Percentiles rank a stretch among this genome's conserved stretches.
Evolutionary conservation across 257 asterid genomes (phyloP).

Genomic region (Solanum chiquidenum): DNA sequence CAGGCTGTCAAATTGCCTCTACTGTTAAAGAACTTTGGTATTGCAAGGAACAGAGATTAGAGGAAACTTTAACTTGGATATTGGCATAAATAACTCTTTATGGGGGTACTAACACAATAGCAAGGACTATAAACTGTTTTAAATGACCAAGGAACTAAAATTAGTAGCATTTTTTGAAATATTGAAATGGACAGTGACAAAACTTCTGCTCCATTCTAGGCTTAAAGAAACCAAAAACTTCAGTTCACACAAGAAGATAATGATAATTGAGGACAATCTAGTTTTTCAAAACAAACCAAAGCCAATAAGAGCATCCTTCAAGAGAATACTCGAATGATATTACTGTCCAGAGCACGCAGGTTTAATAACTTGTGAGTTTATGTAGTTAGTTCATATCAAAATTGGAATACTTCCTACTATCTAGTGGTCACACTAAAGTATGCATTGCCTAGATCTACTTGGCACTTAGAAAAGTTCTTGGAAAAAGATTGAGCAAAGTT

Average conservation of each 20-base stretch:
- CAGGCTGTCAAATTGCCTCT: neutral
- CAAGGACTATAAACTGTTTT: neutral
- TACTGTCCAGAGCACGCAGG: neutral
- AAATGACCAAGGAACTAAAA: neutral
- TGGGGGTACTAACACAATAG: neutral
- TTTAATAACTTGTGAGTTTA: neutral
- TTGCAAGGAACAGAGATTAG: neutral
- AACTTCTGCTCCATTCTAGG: neutral
- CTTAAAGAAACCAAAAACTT: neutral
- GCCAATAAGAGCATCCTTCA: neutral
- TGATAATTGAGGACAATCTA: neutral
- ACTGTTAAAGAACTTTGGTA: neutral
- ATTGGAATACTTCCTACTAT: neutral
- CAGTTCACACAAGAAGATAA: neutral
- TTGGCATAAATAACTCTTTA: neutral
- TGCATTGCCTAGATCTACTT: neutral
- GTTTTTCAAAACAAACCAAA: neutral
- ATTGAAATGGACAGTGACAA: neutral
- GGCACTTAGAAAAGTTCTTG: neutral
- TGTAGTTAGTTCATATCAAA: neutral
- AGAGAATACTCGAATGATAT: neutral
- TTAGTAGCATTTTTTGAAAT: neutral
- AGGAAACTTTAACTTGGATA: neutral
- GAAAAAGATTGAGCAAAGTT: neutral
- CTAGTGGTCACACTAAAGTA: neutral